phyloP scores from a whole-genome alignment of 2,329 filamentous ascomycete genomes.

The Lasiodiplodia hormozganensis region DNA sequence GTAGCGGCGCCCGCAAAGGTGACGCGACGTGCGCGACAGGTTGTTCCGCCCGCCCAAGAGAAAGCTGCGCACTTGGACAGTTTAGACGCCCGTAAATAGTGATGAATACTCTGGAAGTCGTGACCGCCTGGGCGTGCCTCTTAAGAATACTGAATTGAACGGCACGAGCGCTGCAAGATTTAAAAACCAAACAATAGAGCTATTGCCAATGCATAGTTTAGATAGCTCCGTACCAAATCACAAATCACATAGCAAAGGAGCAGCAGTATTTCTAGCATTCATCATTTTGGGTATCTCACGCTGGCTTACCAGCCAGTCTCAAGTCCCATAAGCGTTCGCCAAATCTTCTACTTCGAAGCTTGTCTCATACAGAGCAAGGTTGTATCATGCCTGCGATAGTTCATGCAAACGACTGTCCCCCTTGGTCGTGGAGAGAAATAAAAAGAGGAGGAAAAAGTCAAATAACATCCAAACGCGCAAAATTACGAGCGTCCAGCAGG shows the following conservation, averaged over 20 bases:
- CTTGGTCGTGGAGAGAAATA: not conserved
- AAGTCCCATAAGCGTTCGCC: not conserved
- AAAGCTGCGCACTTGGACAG: not conserved
- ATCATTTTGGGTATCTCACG: slow-evolving; percentile 21
- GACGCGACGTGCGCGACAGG: slow-evolving; percentile 14
- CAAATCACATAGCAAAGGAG: not conserved
- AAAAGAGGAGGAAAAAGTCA: not conserved
- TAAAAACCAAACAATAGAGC: not conserved
- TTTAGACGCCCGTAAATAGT: not conserved
- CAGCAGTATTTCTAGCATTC: not conserved
- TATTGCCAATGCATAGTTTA: not conserved
- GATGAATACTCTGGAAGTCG: not conserved
- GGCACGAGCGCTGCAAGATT: not conserved
- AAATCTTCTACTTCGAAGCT: not conserved
- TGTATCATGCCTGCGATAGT: not conserved
- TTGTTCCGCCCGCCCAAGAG: slow-evolving; percentile 3
- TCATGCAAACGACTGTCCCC: not conserved
- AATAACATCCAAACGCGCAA: not conserved
- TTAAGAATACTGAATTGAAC: not conserved
- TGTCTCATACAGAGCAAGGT: not conserved
- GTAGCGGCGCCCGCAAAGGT: not conserved
- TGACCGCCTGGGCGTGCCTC: not conserved
- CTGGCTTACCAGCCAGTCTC: not conserved
- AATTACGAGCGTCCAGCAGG: not conserved
- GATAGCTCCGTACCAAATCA: not conserved